phyloP scores from a whole-genome alignment of 2,329 filamentous ascomycete genomes.

The Aspergillus amoenus region DNA sequence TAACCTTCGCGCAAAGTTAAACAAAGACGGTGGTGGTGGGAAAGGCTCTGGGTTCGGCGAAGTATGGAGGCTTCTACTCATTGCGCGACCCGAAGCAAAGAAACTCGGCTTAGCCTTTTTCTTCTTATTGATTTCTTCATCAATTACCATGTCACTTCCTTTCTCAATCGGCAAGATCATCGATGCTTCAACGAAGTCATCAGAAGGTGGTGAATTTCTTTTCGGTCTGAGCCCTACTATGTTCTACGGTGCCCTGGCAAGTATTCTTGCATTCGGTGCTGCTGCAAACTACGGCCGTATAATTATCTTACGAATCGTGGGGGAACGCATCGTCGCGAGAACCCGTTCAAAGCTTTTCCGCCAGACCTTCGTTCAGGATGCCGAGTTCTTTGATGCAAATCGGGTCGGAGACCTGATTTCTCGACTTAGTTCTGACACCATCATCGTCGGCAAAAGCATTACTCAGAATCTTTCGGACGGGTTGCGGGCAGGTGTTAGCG shows the following conservation, averaged over 20 bases:
- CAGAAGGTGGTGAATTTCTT: slow-evolving; percentile 61
- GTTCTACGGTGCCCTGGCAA: slow-evolving; percentile 80
- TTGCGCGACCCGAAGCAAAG: slow-evolving; percentile 79
- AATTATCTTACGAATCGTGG: slow-evolving; percentile 87
- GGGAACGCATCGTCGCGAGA: slow-evolving; percentile 88
- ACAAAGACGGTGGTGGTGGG: slow-evolving; percentile 67
- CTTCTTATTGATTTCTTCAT: slow-evolving; percentile 83
- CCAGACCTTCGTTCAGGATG: slow-evolving; percentile 92
- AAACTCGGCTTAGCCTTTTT: slow-evolving; percentile 77
- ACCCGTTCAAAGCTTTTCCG: slow-evolving; percentile 87
- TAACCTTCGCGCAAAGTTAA: slow-evolving; percentile 82
- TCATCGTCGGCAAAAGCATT: slow-evolving; percentile 97
- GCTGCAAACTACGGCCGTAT: slow-evolving; percentile 92
- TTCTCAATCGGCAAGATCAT: slow-evolving; percentile 96
- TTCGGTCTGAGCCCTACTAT: slow-evolving; percentile 83
- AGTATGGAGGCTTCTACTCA: slow-evolving; percentile 82
- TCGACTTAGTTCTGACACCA: slow-evolving; percentile 89
- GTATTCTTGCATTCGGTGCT: slow-evolving; percentile 78
- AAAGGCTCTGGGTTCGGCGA: slow-evolving; percentile 67
- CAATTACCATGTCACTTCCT: slow-evolving; percentile 92
- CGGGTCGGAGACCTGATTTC: slow-evolving; percentile 95
- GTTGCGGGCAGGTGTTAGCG: slow-evolving; percentile 85
- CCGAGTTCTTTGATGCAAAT: slow-evolving; percentile 98
- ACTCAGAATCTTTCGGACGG: slow-evolving; percentile 97
- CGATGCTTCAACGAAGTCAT: slow-evolving; percentile 79